These are phyloP conservation scores for Paramecium caudatum DNA, from an alignment of 73 alveolate species.

Conservation along the genomic window DNA sequence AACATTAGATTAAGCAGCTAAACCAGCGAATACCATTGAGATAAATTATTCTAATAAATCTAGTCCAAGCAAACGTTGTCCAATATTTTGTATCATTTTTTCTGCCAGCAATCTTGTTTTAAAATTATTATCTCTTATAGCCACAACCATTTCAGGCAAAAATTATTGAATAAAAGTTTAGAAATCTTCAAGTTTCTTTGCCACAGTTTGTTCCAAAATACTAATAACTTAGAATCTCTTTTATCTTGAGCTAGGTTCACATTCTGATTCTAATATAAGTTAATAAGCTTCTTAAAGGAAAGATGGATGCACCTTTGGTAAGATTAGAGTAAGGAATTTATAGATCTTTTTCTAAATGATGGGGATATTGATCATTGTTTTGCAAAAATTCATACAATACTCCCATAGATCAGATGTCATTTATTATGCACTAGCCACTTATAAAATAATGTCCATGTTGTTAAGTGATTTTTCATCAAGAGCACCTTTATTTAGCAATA, in stretches of 20 bases:
- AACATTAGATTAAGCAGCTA: conserved; percentile 69
- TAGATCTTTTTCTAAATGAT: conserved; percentile 62
- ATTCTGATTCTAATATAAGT: conserved; percentile 57
- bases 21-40: conserved; percentile 77
- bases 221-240: conserved; percentile 66
- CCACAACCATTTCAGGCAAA: conserved; percentile 75
- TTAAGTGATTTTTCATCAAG: conserved; percentile 40
- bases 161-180: conserved; percentile 60
- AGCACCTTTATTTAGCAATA: not conserved
- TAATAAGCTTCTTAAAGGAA: conserved; percentile 64
- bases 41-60: conserved; percentile 63
- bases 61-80: conserved; percentile 39
- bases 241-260: conserved; percentile 60
- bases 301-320: conserved; percentile 69
- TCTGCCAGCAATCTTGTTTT: conserved; percentile 48
- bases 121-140: conserved; percentile 68
- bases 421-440: conserved; percentile 50
- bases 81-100: conserved; percentile 54
- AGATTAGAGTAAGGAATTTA: conserved; percentile 55
- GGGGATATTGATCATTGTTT: conserved; percentile 53
- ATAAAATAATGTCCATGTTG: conserved; percentile 67
- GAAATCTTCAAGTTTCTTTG: conserved; percentile 29
- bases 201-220: conserved; percentile 20
- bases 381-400: conserved; percentile 55
- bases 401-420: conserved; percentile 71